Base-by-base conservation (phyloP, 176 grass and related monocot genomes). In the Triticum dicoccoides region DNA sequence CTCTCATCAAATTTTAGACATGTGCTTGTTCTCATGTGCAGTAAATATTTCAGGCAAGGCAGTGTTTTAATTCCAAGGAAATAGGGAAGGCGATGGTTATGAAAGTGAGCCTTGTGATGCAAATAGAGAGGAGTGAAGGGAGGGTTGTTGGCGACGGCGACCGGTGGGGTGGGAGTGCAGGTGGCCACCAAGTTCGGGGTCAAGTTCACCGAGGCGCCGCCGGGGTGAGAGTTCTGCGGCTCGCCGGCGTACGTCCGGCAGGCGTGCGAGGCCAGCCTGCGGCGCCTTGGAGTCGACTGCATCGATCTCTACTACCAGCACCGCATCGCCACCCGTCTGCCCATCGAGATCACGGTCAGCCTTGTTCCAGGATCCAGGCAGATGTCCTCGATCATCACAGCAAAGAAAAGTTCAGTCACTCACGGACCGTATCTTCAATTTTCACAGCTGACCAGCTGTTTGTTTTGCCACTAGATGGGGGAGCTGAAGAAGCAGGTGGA, bases 401-500 rank as follows among this genome's bases (percentile, higher is more conserved):
- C 47, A 51, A 47, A 44, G 42, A 11, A 44, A 44, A 44, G 42
- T 44, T 47, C 44, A 47, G 44, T 12, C 2, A 47, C 45, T 49
- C 12, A 4, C 45, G 0, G 0, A 30, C 29, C 2, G 12, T 14
- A 49, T 47, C 10, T 47, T 49, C 11, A 14, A 49, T 14, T 49
- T 49, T 4, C 12, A 49, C 45, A 49, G 4, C 45, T 49, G 56
- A 61, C 56, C 3, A 3, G 2, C 2, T 23, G 6, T 9, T n/a
- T n/a, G 20, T 61, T 23, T 8, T 23, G 0, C 56, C 58, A 9
- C 17, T 23, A 94, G 92, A 88, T 94, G 34, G 89, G 92, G 35
- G 89, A 91, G 39, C 86, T 94, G 25, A 94, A 91, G 58, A 91
- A 94, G 33, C 86, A 91, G 18, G 89, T 91, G 20, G 83, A 89